Evolutionary conservation across 176 grass and related monocot species (phyloP).

Genomic region (Alopecurus myosuroides): DNA sequence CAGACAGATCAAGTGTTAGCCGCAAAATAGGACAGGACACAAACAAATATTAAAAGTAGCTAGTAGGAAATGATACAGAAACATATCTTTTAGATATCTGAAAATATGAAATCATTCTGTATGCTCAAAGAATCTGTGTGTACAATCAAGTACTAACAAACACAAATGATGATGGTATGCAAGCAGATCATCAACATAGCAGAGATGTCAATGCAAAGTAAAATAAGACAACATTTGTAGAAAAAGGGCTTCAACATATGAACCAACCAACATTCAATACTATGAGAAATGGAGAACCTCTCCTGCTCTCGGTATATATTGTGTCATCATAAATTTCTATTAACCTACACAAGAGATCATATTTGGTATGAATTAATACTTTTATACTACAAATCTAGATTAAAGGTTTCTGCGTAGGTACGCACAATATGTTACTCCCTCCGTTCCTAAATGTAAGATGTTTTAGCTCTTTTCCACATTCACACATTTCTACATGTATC

Average conservation of each 20-base stretch:
- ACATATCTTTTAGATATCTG: neutral
- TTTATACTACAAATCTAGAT: neutral
- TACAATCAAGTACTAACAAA: neutral
- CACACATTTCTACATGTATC: too few species aligned
- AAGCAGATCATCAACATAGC: neutral
- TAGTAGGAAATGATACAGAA: neutral
- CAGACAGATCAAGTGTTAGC: neutral
- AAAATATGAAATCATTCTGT: neutral
- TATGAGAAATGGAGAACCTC: neutral
- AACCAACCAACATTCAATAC: neutral
- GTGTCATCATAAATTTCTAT: neutral
- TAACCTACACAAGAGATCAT: neutral
- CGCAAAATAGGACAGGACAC: neutral
- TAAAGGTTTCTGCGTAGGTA: neutral
- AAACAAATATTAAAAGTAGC: neutral
- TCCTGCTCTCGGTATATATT: neutral
- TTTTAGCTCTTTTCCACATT: too few species aligned
- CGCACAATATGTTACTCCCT: too few species aligned
- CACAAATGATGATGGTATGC: neutral
- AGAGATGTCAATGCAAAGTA: neutral
- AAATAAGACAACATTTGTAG: neutral
- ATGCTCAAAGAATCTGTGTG: neutral
- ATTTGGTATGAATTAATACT: neutral
- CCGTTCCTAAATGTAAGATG: too few species aligned
- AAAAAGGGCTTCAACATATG: neutral